phyloP scores from a whole-genome alignment of 257 asterid genomes.

The Forsythia suspensa region DNA sequence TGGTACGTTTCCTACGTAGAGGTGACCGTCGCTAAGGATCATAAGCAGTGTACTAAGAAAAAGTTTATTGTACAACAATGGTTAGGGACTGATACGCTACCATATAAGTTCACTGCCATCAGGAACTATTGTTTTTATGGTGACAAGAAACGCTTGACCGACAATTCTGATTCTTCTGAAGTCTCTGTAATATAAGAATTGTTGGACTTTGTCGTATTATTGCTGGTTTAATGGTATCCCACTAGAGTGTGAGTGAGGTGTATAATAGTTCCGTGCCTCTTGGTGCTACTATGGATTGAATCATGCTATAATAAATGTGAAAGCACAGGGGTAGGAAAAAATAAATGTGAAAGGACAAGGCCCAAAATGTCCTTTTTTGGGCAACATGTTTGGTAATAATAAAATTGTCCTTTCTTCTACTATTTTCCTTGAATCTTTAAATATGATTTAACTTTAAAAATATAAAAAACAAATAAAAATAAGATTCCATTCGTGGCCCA shows the following conservation, averaged over 20 bases:
- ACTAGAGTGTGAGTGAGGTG: background rate
- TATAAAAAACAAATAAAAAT: no score
- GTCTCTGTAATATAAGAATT: conserved; percentile 20
- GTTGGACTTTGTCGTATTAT: background rate
- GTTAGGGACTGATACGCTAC: conserved; percentile 63
- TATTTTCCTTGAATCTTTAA: background rate
- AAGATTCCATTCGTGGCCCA: no score
- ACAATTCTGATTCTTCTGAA: conserved; percentile 5
- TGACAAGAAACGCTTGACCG: background rate
- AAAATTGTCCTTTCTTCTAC: no score
- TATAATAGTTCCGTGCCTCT: no score
- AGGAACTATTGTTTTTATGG: conserved; percentile 33
- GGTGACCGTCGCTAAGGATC: conserved; percentile 57
- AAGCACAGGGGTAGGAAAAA: background rate
- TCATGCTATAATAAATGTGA: no score
- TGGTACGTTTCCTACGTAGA: conserved; percentile 76
- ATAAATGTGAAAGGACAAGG: conserved; percentile 23
- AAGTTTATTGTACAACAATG: conserved; percentile 67
- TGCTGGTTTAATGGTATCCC: background rate
- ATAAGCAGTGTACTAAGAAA: conserved; percentile 39
- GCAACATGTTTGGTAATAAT: background rate
- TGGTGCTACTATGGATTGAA: no score
- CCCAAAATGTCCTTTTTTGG: background rate
- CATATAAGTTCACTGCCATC: conserved; percentile 57
- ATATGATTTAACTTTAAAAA: no score